phyloP scores from a whole-genome alignment of 257 asterid genomes.

The Salvia miltiorrhiza region DNA sequence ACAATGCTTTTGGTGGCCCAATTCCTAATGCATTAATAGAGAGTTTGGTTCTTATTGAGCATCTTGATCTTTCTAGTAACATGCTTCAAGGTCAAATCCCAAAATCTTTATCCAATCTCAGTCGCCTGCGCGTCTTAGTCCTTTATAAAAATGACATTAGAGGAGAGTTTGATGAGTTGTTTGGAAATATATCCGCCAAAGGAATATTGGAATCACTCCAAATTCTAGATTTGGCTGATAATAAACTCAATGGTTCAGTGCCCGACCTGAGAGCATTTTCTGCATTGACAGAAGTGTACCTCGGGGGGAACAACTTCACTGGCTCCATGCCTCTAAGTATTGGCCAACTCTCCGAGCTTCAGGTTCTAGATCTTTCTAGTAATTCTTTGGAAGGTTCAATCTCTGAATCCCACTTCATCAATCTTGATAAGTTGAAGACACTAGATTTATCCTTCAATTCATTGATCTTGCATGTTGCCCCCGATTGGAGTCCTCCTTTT shows the following conservation, averaged over 20 bases:
- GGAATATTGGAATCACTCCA: not conserved
- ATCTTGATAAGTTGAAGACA: conserved; percentile 17
- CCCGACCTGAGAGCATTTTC: not conserved
- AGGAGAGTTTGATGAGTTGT: not conserved
- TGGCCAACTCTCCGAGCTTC: not conserved
- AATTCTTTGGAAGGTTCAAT: conserved; percentile 24
- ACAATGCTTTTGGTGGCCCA: conserved; percentile 17
- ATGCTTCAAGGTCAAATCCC: conserved; percentile 25
- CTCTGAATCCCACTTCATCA: conserved; percentile 23
- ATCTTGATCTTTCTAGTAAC: conserved; percentile 14
- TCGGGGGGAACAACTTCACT: not conserved
- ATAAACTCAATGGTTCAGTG: not conserved
- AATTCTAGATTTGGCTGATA: not conserved
- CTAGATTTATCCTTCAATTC: conserved; percentile 29
- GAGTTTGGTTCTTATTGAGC: not conserved
- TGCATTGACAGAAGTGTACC: not conserved
- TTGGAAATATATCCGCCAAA: not conserved
- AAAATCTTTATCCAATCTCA: not conserved
- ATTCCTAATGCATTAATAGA: conserved; percentile 27
- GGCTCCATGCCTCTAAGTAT: not conserved
- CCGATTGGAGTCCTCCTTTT: conserved; percentile 33
- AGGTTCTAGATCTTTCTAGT: not conserved
- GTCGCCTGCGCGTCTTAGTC: not conserved
- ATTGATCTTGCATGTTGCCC: conserved; percentile 11
- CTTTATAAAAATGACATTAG: not conserved